These are phyloP conservation scores for Exserohilum turcica DNA, from an alignment of 2,329 filamentous ascomycete genomes.

Conservation along the genomic window DNA sequence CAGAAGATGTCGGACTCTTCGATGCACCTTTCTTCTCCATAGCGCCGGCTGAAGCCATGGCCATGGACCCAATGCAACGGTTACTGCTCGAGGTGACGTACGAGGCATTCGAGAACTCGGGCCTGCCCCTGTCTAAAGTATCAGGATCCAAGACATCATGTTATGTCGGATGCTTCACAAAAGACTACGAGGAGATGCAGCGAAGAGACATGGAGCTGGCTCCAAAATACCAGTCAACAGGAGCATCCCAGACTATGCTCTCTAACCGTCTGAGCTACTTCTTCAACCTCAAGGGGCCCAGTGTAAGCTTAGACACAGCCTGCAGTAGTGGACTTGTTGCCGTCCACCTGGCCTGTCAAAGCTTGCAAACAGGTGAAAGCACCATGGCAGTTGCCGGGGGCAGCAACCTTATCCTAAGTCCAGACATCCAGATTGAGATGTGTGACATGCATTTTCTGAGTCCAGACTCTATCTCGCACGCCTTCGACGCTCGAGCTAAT, in stretches of 20 bases:
- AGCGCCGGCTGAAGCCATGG: not conserved
- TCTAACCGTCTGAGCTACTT: conserved; percentile 26
- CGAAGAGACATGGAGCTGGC: conserved; percentile 2
- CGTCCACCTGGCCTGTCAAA: conserved; percentile 37
- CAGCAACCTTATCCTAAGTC: conserved; percentile 28
- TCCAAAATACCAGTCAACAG: not conserved
- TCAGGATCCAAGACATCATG: not conserved
- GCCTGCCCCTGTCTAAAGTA: conserved; percentile 10
- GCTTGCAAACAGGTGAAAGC: conserved; percentile 12
- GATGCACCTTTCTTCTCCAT: not conserved
- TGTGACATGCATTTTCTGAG: conserved; percentile 31
- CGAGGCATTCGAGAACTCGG: conserved; percentile 46
- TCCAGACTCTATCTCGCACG: conserved; percentile 35
- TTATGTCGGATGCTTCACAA: not conserved
- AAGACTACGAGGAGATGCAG: not conserved
- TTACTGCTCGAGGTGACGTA: conserved; percentile 30
- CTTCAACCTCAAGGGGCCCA: conserved; percentile 29
- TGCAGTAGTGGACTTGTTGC: conserved; percentile 28
- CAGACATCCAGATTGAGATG: conserved; percentile 18
- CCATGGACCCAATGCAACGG: conserved; percentile 32
- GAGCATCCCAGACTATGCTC: conserved; percentile 13
- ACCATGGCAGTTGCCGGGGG: conserved; percentile 23
- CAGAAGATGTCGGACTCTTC: conserved; percentile 3
- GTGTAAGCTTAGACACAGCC: conserved; percentile 32
- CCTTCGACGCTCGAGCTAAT: conserved; percentile 59